A percentile compares a stretch with the other conserved stretches of the same genome.
Conservation (phyloP, 2,329 filamentous ascomycete species). For the Passalora sequoiae region DNA sequence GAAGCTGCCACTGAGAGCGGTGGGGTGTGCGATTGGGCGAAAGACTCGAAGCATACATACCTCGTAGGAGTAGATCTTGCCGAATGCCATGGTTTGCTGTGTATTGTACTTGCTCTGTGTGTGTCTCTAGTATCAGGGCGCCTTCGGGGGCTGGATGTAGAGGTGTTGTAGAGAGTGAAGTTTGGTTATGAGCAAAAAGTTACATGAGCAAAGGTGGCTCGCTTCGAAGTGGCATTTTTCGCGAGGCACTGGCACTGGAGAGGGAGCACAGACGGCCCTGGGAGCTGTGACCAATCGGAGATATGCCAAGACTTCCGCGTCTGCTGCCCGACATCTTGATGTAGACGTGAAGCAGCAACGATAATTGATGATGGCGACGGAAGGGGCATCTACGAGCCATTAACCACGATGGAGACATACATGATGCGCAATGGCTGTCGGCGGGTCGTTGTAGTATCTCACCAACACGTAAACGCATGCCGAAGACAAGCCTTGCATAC, state of each 20-base stretch:
- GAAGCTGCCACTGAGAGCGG: not conserved
- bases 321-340: not conserved
- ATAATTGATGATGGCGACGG: too few relatives aligned
- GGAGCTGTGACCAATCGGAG: not conserved
- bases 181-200: slow-evolving; percentile 5
- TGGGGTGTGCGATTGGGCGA: too few relatives aligned
- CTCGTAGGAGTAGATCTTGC: slow-evolving; percentile 87
- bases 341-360: not conserved
- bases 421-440: slow-evolving; percentile 29
- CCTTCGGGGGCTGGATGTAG: slow-evolving; percentile 31
- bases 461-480: slow-evolving; percentile 17
- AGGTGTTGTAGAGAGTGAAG: slow-evolving; percentile 8
- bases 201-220: slow-evolving; percentile 3
- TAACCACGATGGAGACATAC: slow-evolving; percentile 28
- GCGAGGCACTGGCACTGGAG: not conserved
- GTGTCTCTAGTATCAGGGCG: slow-evolving; percentile 17
- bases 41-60: slow-evolving; percentile 55
- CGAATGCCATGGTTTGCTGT: slow-evolving; percentile 64
- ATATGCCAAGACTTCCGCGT: not conserved
- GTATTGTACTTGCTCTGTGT: slow-evolving; percentile 15
- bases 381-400: too few relatives aligned
- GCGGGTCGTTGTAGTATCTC: slow-evolving; percentile 26
- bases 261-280: too few relatives aligned
- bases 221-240: slow-evolving; percentile 1
- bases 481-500: slow-evolving; percentile 22